Evolutionary conservation across 164 flowering plant species (phyloP), one percentile per base, ranked within the genome.

Genomic region (Liquidambar formosana): DNA sequence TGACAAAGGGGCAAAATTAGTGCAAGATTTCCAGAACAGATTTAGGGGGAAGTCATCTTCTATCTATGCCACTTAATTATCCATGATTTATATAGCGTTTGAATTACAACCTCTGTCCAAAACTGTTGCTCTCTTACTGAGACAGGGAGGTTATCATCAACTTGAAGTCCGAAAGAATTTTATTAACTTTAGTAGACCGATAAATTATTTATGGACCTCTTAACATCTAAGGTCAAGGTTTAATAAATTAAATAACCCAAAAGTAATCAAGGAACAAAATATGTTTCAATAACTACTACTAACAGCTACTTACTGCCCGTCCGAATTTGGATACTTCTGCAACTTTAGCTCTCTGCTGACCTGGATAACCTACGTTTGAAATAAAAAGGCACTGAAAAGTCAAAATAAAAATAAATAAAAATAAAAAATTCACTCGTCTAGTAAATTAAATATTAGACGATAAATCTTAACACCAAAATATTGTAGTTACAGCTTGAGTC

Each of bases 321-420:
- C 97, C 97, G 64, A 82, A 88, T 78, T 81, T 90, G 49, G 90
- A 81, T 54, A 79, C 69, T 57, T 92, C 92, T 25, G 85, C 67
- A 73, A 63, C 77, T 79, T 85, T 90, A 56, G 88, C 86, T 76
- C 82, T 90, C 73, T 82, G 93, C 51, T 83, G 83, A 58, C 86
- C 85, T 10, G 79, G 79, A 61, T 53, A 76, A 46, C 79, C 82
- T 79, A 57, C 47, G 69, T 57, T 22, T 25, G 43, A 28, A n/a
- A 65, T 45, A 18, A 51, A 53, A 18, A 46, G 6, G 6, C 41
- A 33, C 41, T 33, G 41, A 33, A 33, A 33, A 33, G 41, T 33
- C 41, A 33, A 49, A 49, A n/a, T n/a, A n/a, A n/a, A n/a, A n/a
- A n/a, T n/a, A n/a, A n/a, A n/a, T n/a, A n/a, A n/a, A 49, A 49